Conservation (phyloP, 2,329 filamentous ascomycete genomes). For the Aspergillus brunneoviolaceus region DNA sequence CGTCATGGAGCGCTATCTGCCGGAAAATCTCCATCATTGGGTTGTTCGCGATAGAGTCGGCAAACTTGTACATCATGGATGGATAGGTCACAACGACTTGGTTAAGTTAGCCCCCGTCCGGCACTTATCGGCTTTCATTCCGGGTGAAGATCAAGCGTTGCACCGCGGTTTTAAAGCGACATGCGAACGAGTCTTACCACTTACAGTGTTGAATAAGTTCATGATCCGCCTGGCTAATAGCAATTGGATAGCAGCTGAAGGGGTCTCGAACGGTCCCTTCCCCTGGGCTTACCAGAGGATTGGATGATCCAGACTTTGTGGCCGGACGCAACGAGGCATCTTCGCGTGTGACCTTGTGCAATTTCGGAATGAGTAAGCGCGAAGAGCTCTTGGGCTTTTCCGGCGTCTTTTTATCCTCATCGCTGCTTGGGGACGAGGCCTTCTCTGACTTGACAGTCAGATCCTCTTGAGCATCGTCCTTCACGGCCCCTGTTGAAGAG, state of each 20-base stretch:
- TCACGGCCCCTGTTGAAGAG: constrained; percentile 5
- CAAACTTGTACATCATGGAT: constrained; percentile 38
- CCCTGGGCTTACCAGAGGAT: constrained; percentile 19
- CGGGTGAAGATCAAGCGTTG: not conserved
- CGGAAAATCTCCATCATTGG: constrained; percentile 34
- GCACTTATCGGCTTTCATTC: not conserved
- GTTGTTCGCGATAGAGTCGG: constrained; percentile 26
- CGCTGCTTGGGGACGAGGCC: constrained; percentile 9
- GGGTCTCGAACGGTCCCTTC: constrained; percentile 24
- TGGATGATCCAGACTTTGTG: constrained; percentile 6
- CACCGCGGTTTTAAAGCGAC: not conserved
- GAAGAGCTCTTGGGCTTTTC: constrained; percentile 8
- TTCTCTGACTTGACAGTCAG: constrained; percentile 1
- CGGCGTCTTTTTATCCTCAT: constrained; percentile 9
- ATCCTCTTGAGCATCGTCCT: constrained; percentile 14
- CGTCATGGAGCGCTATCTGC: constrained; percentile 30
- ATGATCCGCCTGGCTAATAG: constrained; percentile 25
- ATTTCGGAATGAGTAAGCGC: constrained; percentile 11
- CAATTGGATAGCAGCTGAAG: constrained; percentile 30
- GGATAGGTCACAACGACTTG: constrained; percentile 34
- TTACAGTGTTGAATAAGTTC: constrained; percentile 35
- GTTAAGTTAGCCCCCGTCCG: constrained; percentile 20
- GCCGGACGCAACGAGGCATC: constrained; percentile 7
- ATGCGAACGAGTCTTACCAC: constrained; percentile 8
- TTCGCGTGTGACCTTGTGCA: constrained; percentile 17